Base-by-base conservation (phyloP, 495 filamentous ascomycete genomes). In the Bathelium albidoporum region DNA sequence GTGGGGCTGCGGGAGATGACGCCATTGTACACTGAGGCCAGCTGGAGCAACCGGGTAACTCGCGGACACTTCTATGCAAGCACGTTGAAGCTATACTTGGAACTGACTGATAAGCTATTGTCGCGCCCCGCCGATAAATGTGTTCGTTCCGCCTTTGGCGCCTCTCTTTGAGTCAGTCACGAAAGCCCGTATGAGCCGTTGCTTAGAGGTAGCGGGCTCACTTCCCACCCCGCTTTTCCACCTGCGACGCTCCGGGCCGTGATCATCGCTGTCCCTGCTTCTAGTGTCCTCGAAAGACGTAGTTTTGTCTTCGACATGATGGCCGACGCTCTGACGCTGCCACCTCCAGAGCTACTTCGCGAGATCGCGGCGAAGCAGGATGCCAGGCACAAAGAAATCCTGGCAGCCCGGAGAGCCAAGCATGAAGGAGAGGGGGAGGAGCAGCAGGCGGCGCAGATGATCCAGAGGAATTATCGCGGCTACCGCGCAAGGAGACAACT, bases 401-500 rank as follows among this genome's bases (percentile, higher is more conserved):
- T 61, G 20, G 62, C 28, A 14, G 45, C 36, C 12, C 32, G 52
- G 60, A 14, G 3, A 29, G 20, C 9, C 16, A 53, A 66, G 52
- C 32, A 59, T 32, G 61, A 58, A 20, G 65, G 63, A 31, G 66
- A 58, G 24, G 65, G 63, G 34, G 66, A 64, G 63, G 58, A 61
- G 18, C 45, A 60, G 31, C 65, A 62, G 59, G 84, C 84, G 1
- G 84, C 82, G 22, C 73, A 77, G 39, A 69, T 79, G 53, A 85
- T 87, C 44, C 79, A 92, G 78, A 79, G 86, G 45, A 81, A 80
- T 2, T 91, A 89, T 70, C 79, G 89, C 36, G 89, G 89, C 4
- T 85, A 91, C 71, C 80, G 87, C 41, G 80, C 79, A 32, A 81
- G 89, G 29, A 75, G 89, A 59, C 82, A 87, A 70, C 73, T 91